These are phyloP conservation scores for Penicillium sp. DNA, from an alignment of 2,329 filamentous ascomycete genomes.

Conservation along the genomic window DNA sequence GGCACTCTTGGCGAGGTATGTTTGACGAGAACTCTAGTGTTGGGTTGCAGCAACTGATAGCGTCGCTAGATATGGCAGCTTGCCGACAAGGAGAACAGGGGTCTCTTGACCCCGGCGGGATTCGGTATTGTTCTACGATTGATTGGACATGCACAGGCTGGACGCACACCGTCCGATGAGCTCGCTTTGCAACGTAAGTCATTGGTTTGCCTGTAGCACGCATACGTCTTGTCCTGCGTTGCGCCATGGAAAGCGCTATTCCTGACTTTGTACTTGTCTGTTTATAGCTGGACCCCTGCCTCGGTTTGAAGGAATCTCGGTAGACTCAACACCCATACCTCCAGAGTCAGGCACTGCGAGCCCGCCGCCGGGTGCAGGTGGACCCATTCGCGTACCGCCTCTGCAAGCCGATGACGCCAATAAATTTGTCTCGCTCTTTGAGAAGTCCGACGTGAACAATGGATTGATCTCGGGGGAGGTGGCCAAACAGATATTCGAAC, in stretches of 20 bases:
- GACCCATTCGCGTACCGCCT: conserved; percentile 78
- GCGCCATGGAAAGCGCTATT: conserved; percentile 2
- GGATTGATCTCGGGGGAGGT: conserved; percentile 74
- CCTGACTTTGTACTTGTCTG: conserved; percentile 1
- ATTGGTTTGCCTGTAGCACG: no score
- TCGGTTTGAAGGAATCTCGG: conserved; percentile 73
- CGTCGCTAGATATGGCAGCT: conserved; percentile 88
- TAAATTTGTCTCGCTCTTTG: conserved; percentile 85
- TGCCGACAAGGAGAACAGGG: conserved; percentile 92
- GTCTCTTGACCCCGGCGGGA: conserved; percentile 83
- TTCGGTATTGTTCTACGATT: conserved; percentile 90
- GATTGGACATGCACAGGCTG: conserved; percentile 91
- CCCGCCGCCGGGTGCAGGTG: conserved; percentile 46
- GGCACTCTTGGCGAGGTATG: conserved; percentile 79
- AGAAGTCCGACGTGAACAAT: conserved; percentile 73
- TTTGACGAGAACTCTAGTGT: conserved; percentile 28
- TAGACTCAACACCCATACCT: conserved; percentile 40
- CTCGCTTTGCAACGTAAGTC: conserved; percentile 69
- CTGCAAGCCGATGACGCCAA: conserved; percentile 80
- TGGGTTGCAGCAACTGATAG: conserved; percentile 4
- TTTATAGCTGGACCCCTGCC: conserved; percentile 68
- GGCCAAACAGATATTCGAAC: conserved; percentile 92
- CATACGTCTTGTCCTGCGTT: no score
- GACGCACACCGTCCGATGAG: conserved; percentile 71
- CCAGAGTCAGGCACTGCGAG: conserved; percentile 47